Base-by-base conservation (phyloP, 2,329 filamentous ascomycete species). In the Xylaria sp. region DNA sequence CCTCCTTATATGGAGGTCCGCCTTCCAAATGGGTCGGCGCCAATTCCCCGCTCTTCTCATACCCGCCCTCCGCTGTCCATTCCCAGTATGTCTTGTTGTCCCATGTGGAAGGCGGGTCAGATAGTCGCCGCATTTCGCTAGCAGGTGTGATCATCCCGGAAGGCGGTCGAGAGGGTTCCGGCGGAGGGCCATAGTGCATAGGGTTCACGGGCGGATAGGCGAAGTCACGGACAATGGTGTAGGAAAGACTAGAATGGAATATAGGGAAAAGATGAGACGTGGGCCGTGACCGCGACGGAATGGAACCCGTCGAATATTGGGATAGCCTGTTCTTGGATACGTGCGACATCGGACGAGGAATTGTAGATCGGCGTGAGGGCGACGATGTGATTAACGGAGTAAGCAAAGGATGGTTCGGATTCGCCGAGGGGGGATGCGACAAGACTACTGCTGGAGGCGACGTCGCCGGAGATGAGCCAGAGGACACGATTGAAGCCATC, bases 141-240 rank as follows among this genome's bases (percentile, higher is more conserved):
- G 86, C 88, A 9, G 94, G 93, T 0, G 93, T 97, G n/a, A 90
- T 93, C 68, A 90, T 83, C 59, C 89, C 90, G 0, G 93, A 96
- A 8, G 87, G 83, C n/a, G 87, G 86, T 54, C 82, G 79, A 53
- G 87, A 88, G 25, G 87, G 82, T 69, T 93, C 90, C 37, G 90
- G 89, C 15, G 92, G 89, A n/a, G 94, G 91, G 1, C 95, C 95
- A 81, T 97, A 97, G 80, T 98, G 95, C 76, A 97, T 83, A 43
- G 92, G 93, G 76, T 98, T 91, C 57, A 85, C 83, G 25, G 85
- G 75, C 31, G 92, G 87, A 75, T 98, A 99, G 68, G 95, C 95
- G 79, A 98, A 99, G 81, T 99, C 95, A 72, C 95, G 90, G 67
- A 99, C 93, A 44, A 92, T 83, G n/a, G 93, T 88, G 76, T 97